Conservation (phyloP, 2,329 filamentous ascomycete genomes). For the Pseudocercospora crystallina region DNA sequence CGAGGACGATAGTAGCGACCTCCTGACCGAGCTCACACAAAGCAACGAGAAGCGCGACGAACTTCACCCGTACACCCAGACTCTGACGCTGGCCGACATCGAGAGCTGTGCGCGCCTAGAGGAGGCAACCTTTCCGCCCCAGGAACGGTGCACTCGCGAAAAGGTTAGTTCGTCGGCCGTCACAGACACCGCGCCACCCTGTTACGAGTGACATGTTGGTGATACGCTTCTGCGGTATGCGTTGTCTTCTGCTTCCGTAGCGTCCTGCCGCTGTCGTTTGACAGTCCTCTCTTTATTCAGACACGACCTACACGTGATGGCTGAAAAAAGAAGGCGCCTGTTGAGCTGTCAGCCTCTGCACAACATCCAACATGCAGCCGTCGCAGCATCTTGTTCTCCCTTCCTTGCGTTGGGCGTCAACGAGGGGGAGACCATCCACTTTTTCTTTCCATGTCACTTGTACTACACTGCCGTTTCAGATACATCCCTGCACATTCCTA, state of each 20-base stretch:
- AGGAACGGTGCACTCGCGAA: conserved; percentile 58
- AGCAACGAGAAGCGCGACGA: conserved; percentile 47
- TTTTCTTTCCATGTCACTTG: conserved; percentile 4
- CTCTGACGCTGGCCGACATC: conserved; percentile 66
- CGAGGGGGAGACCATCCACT: conserved; percentile 5
- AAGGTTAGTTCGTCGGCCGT: conserved; percentile 51
- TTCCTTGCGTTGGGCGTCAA: conserved; percentile 17
- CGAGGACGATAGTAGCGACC: conserved; percentile 13
- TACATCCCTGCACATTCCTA: conserved; percentile 23
- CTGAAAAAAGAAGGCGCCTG: neutral
- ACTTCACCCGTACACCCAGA: conserved; percentile 71
- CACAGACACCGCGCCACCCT: conserved; percentile 13
- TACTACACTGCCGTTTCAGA: conserved; percentile 20
- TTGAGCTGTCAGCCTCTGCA: conserved; percentile 15
- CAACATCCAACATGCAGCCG: conserved; percentile 8
- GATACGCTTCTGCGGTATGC: conserved; percentile 29
- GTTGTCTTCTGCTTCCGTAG: conserved; percentile 26
- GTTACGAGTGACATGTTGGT: conserved; percentile 26
- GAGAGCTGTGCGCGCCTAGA: conserved; percentile 62
- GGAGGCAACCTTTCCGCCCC: conserved; percentile 57
- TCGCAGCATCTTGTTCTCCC: neutral
- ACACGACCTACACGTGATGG: neutral
- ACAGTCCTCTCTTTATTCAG: conserved; percentile 11
- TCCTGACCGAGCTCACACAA: conserved; percentile 17
- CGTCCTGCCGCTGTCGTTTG: conserved; percentile 16